These are phyloP conservation scores for Priceomyces fermenticarens DNA, from an alignment of 805 yeast genomes.

Conservation along the genomic window DNA sequence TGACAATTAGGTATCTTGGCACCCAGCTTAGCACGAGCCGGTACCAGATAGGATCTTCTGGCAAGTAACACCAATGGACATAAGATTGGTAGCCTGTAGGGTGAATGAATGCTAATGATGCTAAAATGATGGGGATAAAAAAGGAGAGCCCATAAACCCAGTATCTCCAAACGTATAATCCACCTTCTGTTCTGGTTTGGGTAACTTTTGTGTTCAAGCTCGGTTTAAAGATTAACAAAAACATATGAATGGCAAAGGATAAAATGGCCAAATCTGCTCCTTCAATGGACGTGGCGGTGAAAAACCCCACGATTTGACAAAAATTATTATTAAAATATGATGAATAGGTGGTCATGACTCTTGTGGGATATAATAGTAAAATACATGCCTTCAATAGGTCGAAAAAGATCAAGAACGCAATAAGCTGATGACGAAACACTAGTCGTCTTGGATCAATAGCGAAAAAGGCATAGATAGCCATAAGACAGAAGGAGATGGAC, in stretches of 20 bases:
- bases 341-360: constrained; percentile 42
- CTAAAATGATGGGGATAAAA: constrained; percentile 62
- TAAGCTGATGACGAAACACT: constrained; percentile 69
- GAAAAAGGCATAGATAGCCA: constrained; percentile 56
- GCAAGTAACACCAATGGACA: constrained; percentile 77
- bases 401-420: constrained; percentile 62
- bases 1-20: constrained; percentile 67
- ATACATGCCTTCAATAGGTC: constrained; percentile 74
- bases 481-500: constrained; percentile 46
- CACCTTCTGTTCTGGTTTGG: constrained; percentile 55
- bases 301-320: constrained; percentile 71
- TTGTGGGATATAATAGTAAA: constrained; percentile 64
- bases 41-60: constrained; percentile 71
- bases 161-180: constrained; percentile 58
- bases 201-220: constrained; percentile 39
- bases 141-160: constrained; percentile 58
- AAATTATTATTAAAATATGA: constrained; percentile 49
- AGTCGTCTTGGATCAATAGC: constrained; percentile 63
- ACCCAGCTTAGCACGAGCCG: constrained; percentile 75
- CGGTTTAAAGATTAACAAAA: constrained; percentile 66
- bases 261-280: constrained; percentile 85
- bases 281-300: constrained; percentile 75
- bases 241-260: constrained; percentile 80
- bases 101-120: constrained; percentile 65
- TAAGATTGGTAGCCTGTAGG: constrained; percentile 56